phyloP scores from a whole-genome alignment of 106 monocot species.

The Apostasia shenzhenica region DNA sequence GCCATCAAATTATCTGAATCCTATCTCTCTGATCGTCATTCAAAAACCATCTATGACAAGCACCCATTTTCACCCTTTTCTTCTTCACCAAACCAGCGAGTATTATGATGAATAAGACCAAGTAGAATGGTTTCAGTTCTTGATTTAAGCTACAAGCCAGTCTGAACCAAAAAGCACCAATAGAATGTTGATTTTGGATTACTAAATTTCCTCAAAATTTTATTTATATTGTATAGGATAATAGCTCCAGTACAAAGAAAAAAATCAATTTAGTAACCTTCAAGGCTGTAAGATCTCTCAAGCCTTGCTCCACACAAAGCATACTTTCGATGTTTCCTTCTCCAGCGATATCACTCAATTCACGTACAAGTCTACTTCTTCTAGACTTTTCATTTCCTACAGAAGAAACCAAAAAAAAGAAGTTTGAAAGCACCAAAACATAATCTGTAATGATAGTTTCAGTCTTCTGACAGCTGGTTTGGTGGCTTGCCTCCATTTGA shows the following conservation, averaged over 20 bases:
- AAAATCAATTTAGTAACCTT: conserved; percentile 34
- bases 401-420: neutral
- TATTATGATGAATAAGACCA: no score
- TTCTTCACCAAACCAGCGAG: no score
- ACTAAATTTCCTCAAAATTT: neutral
- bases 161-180: neutral
- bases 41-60: no score
- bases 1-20: no score
- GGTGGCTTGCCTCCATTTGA: conserved; percentile 32
- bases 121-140: no score
- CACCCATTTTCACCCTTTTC: no score
- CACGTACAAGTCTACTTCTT: conserved; percentile 53
- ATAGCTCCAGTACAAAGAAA: neutral
- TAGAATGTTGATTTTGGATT: neutral
- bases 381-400: conserved; percentile 35
- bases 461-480: neutral
- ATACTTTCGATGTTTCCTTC: conserved; percentile 96
- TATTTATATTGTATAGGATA: neutral
- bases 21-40: no score
- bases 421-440: conserved; percentile 9
- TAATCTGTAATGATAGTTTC: neutral
- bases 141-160: no score
- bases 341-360: conserved; percentile 74
- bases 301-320: conserved; percentile 91
- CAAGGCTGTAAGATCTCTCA: conserved; percentile 74